phyloP scores from a whole-genome alignment of 2,329 filamentous ascomycete species.

The Ophiostoma fasciatum region DNA sequence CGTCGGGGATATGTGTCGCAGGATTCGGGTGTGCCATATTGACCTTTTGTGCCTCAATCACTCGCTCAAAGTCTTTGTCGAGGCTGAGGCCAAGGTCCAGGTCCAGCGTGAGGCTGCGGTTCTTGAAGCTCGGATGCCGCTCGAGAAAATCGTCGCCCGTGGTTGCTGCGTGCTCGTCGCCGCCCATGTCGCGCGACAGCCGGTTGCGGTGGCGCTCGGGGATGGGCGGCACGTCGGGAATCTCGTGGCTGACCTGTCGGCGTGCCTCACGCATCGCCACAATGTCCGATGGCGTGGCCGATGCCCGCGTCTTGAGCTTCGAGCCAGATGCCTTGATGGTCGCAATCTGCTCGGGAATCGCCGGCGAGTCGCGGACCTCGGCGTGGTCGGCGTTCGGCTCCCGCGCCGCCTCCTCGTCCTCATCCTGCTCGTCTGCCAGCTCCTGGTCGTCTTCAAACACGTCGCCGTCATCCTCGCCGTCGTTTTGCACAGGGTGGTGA shows the following conservation, averaged over 20 bases:
- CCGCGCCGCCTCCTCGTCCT: not conserved
- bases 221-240: constrained; percentile 43
- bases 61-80: constrained; percentile 83
- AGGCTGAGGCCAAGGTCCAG: constrained; percentile 76
- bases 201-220: constrained; percentile 45
- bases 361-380: constrained; percentile 33
- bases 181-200: constrained; percentile 32
- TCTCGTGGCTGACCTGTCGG: constrained; percentile 68
- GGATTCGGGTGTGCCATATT: constrained; percentile 28
- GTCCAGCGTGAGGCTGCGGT: constrained; percentile 67
- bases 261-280: constrained; percentile 74
- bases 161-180: constrained; percentile 18
- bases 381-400: too few species aligned
- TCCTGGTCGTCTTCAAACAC: constrained; percentile 6
- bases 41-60: constrained; percentile 97
- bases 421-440: constrained; percentile 22
- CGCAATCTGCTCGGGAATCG: constrained; percentile 66
- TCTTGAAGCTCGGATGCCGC: constrained; percentile 60
- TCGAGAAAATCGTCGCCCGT: constrained; percentile 31
- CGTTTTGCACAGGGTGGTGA: constrained; percentile 47
- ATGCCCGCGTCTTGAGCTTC: constrained; percentile 77
- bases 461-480: constrained; percentile 7
- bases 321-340: constrained; percentile 83
- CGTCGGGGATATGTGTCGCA: constrained; percentile 4
- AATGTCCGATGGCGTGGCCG: constrained; percentile 73